Evolutionary conservation across 352 stramenopile species (phyloP), one percentile per base, ranked within the genome.

Genomic region (Globisporangium mamillatum): DNA sequence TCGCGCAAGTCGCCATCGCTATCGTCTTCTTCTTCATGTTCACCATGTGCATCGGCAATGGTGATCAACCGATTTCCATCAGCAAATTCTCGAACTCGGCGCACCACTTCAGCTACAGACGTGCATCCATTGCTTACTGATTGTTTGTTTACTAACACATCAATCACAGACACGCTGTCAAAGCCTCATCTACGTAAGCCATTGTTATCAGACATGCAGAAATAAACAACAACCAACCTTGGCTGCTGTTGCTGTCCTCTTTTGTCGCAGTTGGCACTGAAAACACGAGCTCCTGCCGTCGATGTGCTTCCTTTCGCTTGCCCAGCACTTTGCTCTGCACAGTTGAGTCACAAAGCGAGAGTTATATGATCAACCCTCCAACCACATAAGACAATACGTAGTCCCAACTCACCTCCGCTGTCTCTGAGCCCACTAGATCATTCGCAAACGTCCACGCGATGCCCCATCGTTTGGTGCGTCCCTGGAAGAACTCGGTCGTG

Each of bases 401-500:
- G 46, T 8, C 63, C 20, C 8, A 24, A 77, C 75, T 63, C 70
- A 91, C 83, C 61, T 72, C 77, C n/a, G 64, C 54, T 10, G 78
- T 54, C 0, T 79, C 53, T 1, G 64, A 62, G 10, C 20, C 68
- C n/a, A 32, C 44, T 2, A 83, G 72, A 48, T 79, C 55, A 1
- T 38, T 27, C 0, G 64, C 70, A 71, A 97, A 98, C 0, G 91
- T 97, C 95, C 95, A 98, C 9, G 85, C 95, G 54, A 98, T 81
- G n/a, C 93, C 95, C 95, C 95, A 98, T 27, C 95, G 85, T 62
- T 90, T 96, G 10, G 84, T 97, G 36, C 93, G 86, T 16, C 95
- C 96, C 60, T 99, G 97, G 44, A 88, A 91, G 79, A 99, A 99
- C 72, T 98, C 91, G 3, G 95, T 97, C 10, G 91, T 96, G 38